Evolutionary conservation across 2,329 filamentous ascomycete genomes (phyloP).

Genomic region (Dichotomopilus funicola): DNA sequence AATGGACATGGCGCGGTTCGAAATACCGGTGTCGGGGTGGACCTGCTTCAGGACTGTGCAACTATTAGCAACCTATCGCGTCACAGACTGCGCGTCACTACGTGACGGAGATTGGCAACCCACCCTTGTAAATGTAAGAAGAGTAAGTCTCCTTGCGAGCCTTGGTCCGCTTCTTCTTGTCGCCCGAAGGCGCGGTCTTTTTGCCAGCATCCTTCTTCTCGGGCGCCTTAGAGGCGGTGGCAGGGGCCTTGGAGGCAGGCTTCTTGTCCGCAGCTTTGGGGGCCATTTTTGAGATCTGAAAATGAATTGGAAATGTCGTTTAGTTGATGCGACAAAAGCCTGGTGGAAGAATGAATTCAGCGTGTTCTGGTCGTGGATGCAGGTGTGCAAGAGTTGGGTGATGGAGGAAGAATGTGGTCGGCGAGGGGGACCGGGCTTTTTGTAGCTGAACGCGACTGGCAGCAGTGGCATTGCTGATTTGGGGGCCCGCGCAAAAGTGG

Average conservation of each 20-base stretch:
- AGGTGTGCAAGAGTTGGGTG: slow-evolving; percentile 39
- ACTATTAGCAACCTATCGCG: slow-evolving; percentile 8
- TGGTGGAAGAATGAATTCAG: too few relatives aligned
- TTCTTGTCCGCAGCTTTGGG: slow-evolving; percentile 97
- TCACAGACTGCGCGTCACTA: background rate
- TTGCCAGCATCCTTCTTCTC: slow-evolving; percentile 99
- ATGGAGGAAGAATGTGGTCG: slow-evolving; percentile 39
- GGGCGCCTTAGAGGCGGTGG: slow-evolving; percentile 58
- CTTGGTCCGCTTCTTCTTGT: slow-evolving; percentile 99
- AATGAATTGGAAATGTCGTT: slow-evolving; percentile 22
- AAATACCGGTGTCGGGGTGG: slow-evolving; percentile 99
- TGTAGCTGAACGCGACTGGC: slow-evolving; percentile 53
- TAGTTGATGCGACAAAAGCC: slow-evolving; percentile 19
- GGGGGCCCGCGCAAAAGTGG: slow-evolving; percentile 22
- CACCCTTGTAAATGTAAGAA: slow-evolving; percentile 99
- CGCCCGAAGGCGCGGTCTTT: slow-evolving; percentile 93
- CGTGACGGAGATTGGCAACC: slow-evolving; percentile 28
- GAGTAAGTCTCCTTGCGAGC: slow-evolving; percentile 99
- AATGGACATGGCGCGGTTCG: slow-evolving; percentile 99
- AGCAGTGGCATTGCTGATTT: slow-evolving; percentile 53
- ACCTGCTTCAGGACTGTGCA: slow-evolving; percentile 94
- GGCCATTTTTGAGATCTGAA: slow-evolving; percentile 62
- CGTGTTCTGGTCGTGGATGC: slow-evolving; percentile 27
- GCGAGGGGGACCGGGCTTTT: slow-evolving; percentile 50
- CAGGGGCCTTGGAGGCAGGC: slow-evolving; percentile 94